These are phyloP conservation scores for Planoprotostelium fungivorum DNA, from an alignment of 78 protist species.

Conservation along the genomic window DNA sequence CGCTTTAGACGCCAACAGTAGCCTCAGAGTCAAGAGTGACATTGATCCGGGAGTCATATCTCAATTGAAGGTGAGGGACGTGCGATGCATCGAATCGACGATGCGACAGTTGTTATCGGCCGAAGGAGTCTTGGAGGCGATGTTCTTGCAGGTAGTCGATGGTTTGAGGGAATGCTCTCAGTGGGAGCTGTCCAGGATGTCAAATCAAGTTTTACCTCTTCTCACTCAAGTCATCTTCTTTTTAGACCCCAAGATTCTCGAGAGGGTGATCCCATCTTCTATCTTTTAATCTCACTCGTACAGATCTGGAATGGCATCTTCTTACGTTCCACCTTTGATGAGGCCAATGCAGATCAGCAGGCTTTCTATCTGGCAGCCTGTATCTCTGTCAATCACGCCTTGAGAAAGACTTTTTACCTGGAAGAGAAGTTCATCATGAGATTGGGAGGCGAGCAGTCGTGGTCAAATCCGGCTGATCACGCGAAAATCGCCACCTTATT, in stretches of 20 bases:
- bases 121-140: neutral
- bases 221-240: neutral
- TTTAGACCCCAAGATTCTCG: neutral
- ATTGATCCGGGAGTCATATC: neutral
- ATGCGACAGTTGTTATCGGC: neutral
- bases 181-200: neutral
- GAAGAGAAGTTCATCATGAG: neutral
- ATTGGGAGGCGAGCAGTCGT: neutral
- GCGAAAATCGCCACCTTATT: neutral
- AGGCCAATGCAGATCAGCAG: neutral
- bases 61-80: slow-evolving; percentile 1
- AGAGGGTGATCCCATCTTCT: neutral
- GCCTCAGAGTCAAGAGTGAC: neutral
- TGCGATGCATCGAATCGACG: neutral
- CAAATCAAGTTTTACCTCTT: neutral
- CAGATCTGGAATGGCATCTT: neutral
- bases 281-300: neutral
- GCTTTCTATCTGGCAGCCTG: neutral
- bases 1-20: neutral
- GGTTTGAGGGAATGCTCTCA: neutral
- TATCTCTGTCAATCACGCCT: neutral
- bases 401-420: neutral
- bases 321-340: neutral
- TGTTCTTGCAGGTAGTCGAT: neutral
- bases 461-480: neutral